Evolutionary conservation across 352 stramenopile species (phyloP).

Genomic region (Phytophthora litchii): DNA sequence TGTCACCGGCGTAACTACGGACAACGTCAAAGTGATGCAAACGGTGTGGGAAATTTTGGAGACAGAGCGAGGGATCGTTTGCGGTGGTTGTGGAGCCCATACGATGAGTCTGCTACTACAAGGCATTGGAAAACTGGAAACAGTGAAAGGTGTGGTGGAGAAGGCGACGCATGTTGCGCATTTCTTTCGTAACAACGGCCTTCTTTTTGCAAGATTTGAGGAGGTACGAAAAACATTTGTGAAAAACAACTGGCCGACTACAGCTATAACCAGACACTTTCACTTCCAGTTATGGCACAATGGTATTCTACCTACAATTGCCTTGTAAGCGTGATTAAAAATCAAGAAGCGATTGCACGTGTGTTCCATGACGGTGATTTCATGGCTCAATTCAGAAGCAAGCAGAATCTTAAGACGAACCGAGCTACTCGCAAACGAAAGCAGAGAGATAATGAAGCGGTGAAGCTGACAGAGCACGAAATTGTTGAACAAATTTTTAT

Average conservation of each 20-base stretch:
- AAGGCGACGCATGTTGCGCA: neutral
- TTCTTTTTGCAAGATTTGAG: conserved; percentile 5
- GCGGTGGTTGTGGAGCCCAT: conserved; percentile 9
- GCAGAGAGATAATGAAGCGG: neutral
- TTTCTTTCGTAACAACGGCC: neutral
- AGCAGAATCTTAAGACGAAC: neutral
- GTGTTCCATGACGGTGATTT: conserved; percentile 4
- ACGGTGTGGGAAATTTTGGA: conserved; percentile 5
- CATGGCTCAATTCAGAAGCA: conserved; percentile 7
- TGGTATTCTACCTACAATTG: conserved; percentile 9
- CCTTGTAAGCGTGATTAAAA: conserved; percentile 13
- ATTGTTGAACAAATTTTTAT: neutral
- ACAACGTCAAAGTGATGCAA: conserved; percentile 11
- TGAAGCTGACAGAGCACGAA: neutral
- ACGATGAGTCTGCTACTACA: conserved; percentile 14
- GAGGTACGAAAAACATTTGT: neutral
- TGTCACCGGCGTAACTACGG: neutral
- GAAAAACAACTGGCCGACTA: neutral
- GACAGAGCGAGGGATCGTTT: neutral
- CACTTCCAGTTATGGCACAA: neutral
- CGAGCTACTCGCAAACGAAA: conserved; percentile 1
- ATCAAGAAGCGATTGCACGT: conserved; percentile 1
- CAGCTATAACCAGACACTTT: neutral
- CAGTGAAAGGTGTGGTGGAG: neutral
- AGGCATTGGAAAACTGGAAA: neutral